These are phyloP conservation scores for Quercus agrifolia DNA, from an alignment of 306 rosid genomes.

Conservation along the genomic window DNA sequence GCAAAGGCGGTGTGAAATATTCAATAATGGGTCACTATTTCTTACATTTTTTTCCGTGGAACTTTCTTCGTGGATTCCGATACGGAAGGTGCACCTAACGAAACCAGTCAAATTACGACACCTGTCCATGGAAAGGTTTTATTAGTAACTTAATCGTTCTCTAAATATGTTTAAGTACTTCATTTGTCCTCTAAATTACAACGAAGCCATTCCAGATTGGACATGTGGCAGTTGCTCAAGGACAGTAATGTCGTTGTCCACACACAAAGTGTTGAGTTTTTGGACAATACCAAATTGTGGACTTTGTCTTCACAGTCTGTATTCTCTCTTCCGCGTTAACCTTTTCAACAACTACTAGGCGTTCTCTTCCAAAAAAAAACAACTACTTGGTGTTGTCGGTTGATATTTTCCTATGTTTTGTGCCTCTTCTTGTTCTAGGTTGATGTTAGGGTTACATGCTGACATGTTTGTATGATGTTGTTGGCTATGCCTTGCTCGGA, in stretches of 20 bases:
- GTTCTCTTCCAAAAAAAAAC: neutral
- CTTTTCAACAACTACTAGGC: conserved; percentile 31
- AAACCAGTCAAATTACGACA: rapidly evolving
- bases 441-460: too few species aligned
- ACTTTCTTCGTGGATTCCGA: conserved; percentile 21
- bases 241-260: conserved; percentile 17
- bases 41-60: neutral
- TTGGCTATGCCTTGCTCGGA: too few species aligned
- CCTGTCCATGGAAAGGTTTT: neutral
- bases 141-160: neutral
- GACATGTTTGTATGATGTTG: too few species aligned
- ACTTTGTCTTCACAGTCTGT: conserved; percentile 15
- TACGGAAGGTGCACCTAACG: conserved; percentile 13
- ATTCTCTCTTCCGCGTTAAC: conserved; percentile 18
- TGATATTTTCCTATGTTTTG: too few species aligned
- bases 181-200: conserved; percentile 5
- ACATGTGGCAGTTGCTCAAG: conserved; percentile 27
- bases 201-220: neutral
- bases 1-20: conserved; percentile 23
- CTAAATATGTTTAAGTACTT: neutral
- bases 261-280: neutral
- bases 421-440: too few species aligned
- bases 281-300: conserved; percentile 2
- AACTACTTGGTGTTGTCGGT: conserved; percentile 17
- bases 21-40: conserved; percentile 32